A percentile compares a stretch with the other conserved stretches of the same genome.
Conservation (phyloP, 192 early-diverging fungal species). For the Dispira parvispora region DNA sequence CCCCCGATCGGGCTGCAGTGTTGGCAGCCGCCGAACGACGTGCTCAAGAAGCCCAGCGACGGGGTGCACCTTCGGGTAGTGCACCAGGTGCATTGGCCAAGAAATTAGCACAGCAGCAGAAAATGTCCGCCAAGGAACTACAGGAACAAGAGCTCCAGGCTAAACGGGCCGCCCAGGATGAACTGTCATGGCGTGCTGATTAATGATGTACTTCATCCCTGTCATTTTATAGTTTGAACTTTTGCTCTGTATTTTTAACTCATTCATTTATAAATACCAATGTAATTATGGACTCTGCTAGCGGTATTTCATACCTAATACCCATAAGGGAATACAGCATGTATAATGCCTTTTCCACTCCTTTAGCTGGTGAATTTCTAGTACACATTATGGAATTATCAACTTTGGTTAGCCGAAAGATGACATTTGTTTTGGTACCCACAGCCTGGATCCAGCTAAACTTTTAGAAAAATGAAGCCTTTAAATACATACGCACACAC, state of each 20-base stretch:
- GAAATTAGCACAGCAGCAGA: conserved; percentile 5
- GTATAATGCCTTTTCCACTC: too few species aligned
- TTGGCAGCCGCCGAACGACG: conserved; percentile 8
- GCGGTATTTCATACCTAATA: too few species aligned
- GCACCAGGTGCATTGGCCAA: conserved; percentile 6
- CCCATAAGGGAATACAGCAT: too few species aligned
- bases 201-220: not conserved
- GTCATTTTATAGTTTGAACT: not conserved
- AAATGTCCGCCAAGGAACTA: conserved; percentile 1
- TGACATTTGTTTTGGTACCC: too few species aligned
- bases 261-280: not conserved
- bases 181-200: not conserved
- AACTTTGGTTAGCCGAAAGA: too few species aligned
- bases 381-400: too few species aligned
- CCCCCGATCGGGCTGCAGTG: conserved; percentile 3
- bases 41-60: not conserved
- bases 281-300: not conserved
- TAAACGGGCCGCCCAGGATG: not conserved
- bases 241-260: not conserved
- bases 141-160: not conserved
- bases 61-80: not conserved
- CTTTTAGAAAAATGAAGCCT: too few species aligned
- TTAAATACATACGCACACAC: too few species aligned
- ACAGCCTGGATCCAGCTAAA: too few species aligned
- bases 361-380: too few species aligned